Percentiles rank a stretch among this genome's conserved stretches.
Conservation (phyloP, 805 yeast species). For the Tetrapisispora namnaoensis region DNA sequence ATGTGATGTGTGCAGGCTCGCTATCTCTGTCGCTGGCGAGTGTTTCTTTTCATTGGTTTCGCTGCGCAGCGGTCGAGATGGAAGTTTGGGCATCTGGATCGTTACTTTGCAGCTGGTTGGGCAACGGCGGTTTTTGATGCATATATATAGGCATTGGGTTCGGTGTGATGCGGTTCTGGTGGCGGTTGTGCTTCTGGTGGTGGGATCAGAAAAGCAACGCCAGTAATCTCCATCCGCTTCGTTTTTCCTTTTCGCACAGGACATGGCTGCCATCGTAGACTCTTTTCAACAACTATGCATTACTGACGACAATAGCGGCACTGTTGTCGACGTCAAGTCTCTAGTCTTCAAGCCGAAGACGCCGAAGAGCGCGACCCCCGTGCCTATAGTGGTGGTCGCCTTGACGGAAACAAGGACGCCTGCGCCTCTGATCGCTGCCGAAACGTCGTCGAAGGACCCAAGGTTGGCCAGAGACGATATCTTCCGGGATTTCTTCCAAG, state of each 20-base stretch:
- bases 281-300: background rate
- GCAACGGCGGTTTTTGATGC: too few relatives aligned
- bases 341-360: slow-evolving; percentile 88
- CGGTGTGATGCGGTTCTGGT: too few relatives aligned
- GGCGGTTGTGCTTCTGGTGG: too few relatives aligned
- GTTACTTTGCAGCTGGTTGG: too few relatives aligned
- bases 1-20: too few relatives aligned
- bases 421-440: slow-evolving; percentile 49
- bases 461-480: slow-evolving; percentile 79
- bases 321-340: slow-evolving; percentile 53
- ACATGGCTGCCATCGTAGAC: background rate
- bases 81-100: too few relatives aligned
- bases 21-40: too few relatives aligned
- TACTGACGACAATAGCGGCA: background rate
- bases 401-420: slow-evolving; percentile 63
- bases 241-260: background rate
- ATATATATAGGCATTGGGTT: too few relatives aligned
- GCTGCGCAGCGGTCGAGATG: too few relatives aligned
- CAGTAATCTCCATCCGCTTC: background rate
- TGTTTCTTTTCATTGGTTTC: too few relatives aligned
- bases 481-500: slow-evolving; percentile 43
- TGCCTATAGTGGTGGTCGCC: slow-evolving; percentile 76
- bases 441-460: slow-evolving; percentile 71
- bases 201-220: too few relatives aligned
- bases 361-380: slow-evolving; percentile 66